Percentiles rank a stretch among this genome's conserved stretches.
Conservation (phyloP, 2,329 filamentous ascomycete species). For the Emmonsia crescens region DNA sequence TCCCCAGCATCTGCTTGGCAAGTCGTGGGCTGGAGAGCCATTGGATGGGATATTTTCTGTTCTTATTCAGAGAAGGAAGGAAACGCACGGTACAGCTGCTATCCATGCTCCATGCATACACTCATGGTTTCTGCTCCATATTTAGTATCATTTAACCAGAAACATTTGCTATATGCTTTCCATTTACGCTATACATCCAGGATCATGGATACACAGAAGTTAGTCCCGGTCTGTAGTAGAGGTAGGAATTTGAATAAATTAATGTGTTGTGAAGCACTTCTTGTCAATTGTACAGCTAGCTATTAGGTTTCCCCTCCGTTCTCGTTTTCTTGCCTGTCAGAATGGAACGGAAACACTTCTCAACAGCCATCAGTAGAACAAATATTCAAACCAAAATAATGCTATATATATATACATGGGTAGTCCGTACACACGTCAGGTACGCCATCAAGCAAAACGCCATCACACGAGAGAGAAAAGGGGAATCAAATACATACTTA, state of each 20-base stretch:
- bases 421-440: neutral
- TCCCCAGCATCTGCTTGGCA: neutral
- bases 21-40: neutral
- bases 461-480: neutral
- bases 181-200: neutral
- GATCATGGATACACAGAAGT: too few relatives aligned
- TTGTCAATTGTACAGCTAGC: neutral
- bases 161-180: neutral
- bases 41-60: neutral
- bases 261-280: neutral
- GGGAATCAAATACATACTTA: neutral
- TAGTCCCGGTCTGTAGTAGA: too few relatives aligned
- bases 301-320: neutral
- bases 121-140: neutral
- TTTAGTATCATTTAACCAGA: neutral
- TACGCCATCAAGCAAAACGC: neutral
- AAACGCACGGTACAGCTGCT: neutral
- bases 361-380: too few relatives aligned
- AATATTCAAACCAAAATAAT: too few relatives aligned
- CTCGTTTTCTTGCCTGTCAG: neutral
- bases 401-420: neutral
- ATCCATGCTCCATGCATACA: too few relatives aligned
- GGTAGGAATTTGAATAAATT: too few relatives aligned
- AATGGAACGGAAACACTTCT: neutral
- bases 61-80: neutral